Percentiles rank a stretch among this genome's conserved stretches.
These are phyloP conservation scores for Volvariella volvacea DNA, from an alignment of 1,284 basidiomycete genomes.

Conservation along the genomic window DNA sequence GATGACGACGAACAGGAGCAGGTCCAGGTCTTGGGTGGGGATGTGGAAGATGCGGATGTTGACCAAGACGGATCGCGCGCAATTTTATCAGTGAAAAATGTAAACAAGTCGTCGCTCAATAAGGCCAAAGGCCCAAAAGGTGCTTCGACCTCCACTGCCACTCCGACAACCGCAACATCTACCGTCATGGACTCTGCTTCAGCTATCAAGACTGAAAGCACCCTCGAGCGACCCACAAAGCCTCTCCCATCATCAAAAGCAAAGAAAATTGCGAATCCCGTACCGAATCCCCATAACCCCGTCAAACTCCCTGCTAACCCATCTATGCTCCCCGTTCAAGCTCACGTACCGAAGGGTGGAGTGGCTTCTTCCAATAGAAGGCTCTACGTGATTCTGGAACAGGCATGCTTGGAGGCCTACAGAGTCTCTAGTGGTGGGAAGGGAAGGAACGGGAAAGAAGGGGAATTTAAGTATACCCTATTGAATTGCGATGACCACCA, in stretches of 20 bases:
- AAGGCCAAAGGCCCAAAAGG: slow-evolving; percentile 8
- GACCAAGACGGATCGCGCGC: too few relatives aligned
- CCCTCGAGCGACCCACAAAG: slow-evolving; percentile 31
- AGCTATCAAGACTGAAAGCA: slow-evolving; percentile 7
- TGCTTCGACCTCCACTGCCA: slow-evolving; percentile 17
- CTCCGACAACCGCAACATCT: not conserved
- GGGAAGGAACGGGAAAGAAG: slow-evolving; percentile 46
- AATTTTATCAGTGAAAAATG: not conserved
- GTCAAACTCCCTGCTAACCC: slow-evolving; percentile 56
- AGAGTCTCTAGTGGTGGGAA: slow-evolving; percentile 65
- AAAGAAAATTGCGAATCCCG: slow-evolving; percentile 31
- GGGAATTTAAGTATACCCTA: slow-evolving; percentile 92
- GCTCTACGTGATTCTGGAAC: slow-evolving; percentile 88
- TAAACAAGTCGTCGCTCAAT: not conserved
- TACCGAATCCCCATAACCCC: slow-evolving; percentile 25
- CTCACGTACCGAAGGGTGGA: slow-evolving; percentile 68
- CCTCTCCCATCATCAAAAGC: slow-evolving; percentile 44
- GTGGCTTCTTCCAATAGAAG: slow-evolving; percentile 55
- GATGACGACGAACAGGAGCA: not conserved
- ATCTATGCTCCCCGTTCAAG: slow-evolving; percentile 73
- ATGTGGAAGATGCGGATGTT: too few relatives aligned
- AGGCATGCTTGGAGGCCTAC: slow-evolving; percentile 95
- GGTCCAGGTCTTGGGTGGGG: not conserved
- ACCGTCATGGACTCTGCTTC: not conserved
- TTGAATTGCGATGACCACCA: slow-evolving; percentile 99